These are phyloP conservation scores for Soucietia sequanensis DNA, from an alignment of 805 yeast genomes.

Conservation along the genomic window DNA sequence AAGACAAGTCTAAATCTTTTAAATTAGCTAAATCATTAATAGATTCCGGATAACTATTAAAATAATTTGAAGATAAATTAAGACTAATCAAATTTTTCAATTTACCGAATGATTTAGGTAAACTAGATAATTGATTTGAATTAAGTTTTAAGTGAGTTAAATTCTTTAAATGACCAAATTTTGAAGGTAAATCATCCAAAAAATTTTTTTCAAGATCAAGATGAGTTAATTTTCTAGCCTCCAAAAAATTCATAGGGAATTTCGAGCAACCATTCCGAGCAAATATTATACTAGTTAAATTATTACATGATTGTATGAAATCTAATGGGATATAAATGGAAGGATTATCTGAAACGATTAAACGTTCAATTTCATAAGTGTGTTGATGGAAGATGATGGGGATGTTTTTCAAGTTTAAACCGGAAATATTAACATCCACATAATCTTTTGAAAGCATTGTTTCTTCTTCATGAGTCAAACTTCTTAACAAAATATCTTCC, in stretches of 20 bases:
- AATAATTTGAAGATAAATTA: conserved; percentile 77
- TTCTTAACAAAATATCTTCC: conserved; percentile 59
- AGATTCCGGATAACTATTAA: conserved; percentile 61
- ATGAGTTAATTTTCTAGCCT: conserved; percentile 63
- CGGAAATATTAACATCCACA: conserved; percentile 68
- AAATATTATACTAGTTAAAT: conserved; percentile 64
- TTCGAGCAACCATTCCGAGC: conserved; percentile 69
- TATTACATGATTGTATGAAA: conserved; percentile 79
- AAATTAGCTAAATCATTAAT: conserved; percentile 59
- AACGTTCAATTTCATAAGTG: conserved; percentile 74
- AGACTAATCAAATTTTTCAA: conserved; percentile 55
- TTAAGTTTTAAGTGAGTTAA: conserved; percentile 64
- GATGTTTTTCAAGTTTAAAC: conserved; percentile 75
- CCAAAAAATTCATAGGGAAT: conserved; percentile 72
- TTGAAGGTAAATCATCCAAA: conserved; percentile 58
- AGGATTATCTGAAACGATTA: conserved; percentile 85
- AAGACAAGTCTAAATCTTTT: conserved; percentile 73
- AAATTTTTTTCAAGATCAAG: conserved; percentile 79
- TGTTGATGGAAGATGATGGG: conserved; percentile 81
- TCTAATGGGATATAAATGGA: conserved; percentile 81
- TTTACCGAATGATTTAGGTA: conserved; percentile 62
- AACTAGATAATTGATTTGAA: conserved; percentile 64
- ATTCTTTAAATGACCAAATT: conserved; percentile 52
- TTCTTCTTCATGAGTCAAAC: conserved; percentile 67
- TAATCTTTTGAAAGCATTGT: conserved; percentile 62